Percentiles rank a stretch among this genome's conserved stretches.
These are phyloP conservation scores for Dictyostelium firmibasis DNA, from an alignment of 78 protist genomes.

Conservation along the genomic window DNA sequence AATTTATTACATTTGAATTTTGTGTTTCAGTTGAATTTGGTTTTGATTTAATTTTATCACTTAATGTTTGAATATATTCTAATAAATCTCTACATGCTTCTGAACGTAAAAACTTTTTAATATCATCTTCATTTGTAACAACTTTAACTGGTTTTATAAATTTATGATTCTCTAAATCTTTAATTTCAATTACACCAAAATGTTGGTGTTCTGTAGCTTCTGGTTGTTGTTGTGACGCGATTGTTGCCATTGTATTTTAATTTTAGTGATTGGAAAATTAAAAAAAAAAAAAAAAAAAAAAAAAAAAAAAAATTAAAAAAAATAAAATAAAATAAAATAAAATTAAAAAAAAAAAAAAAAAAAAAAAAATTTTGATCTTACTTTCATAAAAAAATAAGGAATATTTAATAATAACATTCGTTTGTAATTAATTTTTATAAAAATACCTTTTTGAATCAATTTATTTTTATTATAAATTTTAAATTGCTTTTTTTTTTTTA, in stretches of 20 bases:
- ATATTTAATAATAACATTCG: too few species aligned
- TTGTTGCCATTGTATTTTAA: background rate
- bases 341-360: background rate
- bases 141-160: conserved; percentile 49
- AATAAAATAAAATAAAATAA: background rate
- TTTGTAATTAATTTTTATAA: too few species aligned
- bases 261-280: background rate
- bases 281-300: background rate
- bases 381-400: too few species aligned
- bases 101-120: conserved; percentile 32
- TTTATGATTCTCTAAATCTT: conserved; percentile 8
- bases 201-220: background rate
- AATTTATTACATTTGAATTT: conserved; percentile 17
- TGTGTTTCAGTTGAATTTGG: conserved; percentile 7
- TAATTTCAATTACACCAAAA: background rate
- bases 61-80: conserved; percentile 34
- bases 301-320: background rate
- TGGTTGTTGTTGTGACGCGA: background rate
- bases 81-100: background rate
- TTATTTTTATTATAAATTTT: too few species aligned
- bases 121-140: conserved; percentile 26
- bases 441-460: too few species aligned
- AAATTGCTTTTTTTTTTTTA: too few species aligned
- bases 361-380: too few species aligned
- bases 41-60: conserved; percentile 32